A percentile compares a stretch with the other conserved stretches of the same genome.
phyloP scores from a whole-genome alignment of 495 filamentous ascomycete genomes.

The Penicillium chermesinum region DNA sequence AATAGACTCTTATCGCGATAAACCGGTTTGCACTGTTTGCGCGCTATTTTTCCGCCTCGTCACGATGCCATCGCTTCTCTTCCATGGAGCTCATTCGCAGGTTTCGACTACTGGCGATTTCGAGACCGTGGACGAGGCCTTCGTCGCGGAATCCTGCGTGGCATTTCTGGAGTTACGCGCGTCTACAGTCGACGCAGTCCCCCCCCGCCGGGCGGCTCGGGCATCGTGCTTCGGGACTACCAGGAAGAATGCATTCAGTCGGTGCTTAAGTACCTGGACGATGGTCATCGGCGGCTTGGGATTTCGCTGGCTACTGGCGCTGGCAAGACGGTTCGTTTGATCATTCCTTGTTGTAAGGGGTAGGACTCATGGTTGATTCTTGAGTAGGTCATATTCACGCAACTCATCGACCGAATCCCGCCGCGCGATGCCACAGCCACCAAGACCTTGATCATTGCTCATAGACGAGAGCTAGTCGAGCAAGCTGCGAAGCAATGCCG shows the following conservation, averaged over 20 bases:
- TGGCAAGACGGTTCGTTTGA: slow-evolving; percentile 73
- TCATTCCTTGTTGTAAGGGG: background rate
- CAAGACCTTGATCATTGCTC: slow-evolving; percentile 86
- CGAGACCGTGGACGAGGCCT: slow-evolving; percentile 8
- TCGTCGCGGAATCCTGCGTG: background rate
- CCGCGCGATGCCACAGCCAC: slow-evolving; percentile 51
- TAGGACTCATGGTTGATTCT: slow-evolving; percentile 1
- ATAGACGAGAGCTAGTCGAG: slow-evolving; percentile 91
- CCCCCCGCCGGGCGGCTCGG: slow-evolving; percentile 15
- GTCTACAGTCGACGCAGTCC: slow-evolving; percentile 27
- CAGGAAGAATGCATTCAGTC: slow-evolving; percentile 89
- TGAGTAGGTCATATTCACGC: slow-evolving; percentile 87
- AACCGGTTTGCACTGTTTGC: slow-evolving; percentile 43
- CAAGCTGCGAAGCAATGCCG: slow-evolving; percentile 84
- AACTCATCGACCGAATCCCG: slow-evolving; percentile 76
- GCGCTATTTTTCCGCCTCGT: slow-evolving; percentile 2
- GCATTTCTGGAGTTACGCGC: slow-evolving; percentile 5
- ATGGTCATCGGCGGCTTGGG: slow-evolving; percentile 76
- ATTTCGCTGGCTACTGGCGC: slow-evolving; percentile 88
- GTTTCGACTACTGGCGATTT: slow-evolving; percentile 20
- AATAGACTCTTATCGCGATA: slow-evolving; percentile 29
- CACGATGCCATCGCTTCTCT: background rate
- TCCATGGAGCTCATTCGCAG: slow-evolving; percentile 33
- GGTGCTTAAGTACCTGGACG: slow-evolving; percentile 63
- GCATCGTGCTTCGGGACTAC: slow-evolving; percentile 63